phyloP scores from a whole-genome alignment of 768 basidiomycete species.

The Psilocybe subaeruginosa region DNA sequence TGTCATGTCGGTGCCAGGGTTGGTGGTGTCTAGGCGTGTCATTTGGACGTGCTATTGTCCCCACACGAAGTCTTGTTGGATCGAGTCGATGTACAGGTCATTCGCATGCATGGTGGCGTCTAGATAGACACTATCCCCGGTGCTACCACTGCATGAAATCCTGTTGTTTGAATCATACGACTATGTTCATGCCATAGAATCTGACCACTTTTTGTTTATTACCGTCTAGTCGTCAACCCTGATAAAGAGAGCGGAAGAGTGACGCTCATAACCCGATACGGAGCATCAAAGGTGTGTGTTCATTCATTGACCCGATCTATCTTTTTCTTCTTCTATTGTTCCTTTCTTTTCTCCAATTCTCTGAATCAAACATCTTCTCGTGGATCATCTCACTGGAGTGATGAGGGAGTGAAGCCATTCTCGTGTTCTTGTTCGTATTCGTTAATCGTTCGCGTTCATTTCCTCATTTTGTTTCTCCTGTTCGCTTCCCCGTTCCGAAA shows the following conservation, averaged over 20 bases:
- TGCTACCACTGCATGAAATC: background rate
- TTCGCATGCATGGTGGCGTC: too few species aligned
- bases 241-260: conserved; percentile 81
- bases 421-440: background rate
- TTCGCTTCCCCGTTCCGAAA: conserved; percentile 10
- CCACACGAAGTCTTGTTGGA: too few species aligned
- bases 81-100: too few species aligned
- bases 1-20: too few species aligned
- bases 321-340: background rate
- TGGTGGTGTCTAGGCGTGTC: too few species aligned
- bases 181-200: background rate
- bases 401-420: background rate
- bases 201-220: conserved; percentile 12
- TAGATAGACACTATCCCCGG: background rate
- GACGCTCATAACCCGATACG: conserved; percentile 92
- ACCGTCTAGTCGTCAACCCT: conserved; percentile 78
- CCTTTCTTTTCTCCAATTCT: background rate
- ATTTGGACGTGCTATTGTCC: too few species aligned
- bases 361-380: background rate
- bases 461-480: background rate
- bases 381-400: background rate
- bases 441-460: background rate
- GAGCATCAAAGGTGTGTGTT: conserved; percentile 72
- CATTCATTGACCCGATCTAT: background rate
- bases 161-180: background rate